Conservation (phyloP, 2,329 filamentous ascomycete genomes). For the Colletotrichum shisoi region DNA sequence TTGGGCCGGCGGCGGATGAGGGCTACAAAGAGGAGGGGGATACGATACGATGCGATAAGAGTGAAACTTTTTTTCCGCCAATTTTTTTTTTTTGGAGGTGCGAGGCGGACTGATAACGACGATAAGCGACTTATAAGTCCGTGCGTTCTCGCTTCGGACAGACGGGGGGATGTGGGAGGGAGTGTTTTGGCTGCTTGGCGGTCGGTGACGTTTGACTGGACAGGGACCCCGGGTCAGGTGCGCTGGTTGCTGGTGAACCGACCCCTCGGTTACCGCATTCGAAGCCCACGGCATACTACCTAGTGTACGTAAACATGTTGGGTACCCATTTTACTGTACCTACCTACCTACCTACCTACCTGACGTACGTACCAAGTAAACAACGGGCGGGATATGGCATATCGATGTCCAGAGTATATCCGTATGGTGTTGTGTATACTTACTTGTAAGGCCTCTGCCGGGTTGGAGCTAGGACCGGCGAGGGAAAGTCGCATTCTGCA, state of each 20-base stretch:
- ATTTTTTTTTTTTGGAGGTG: constrained; percentile 21
- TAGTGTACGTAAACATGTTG: constrained; percentile 33
- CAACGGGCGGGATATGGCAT: too few relatives aligned
- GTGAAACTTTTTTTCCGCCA: neutral
- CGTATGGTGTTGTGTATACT: too few relatives aligned
- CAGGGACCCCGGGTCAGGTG: constrained; percentile 3
- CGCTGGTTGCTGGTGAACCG: constrained; percentile 37
- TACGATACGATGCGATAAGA: too few relatives aligned
- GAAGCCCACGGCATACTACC: constrained; percentile 1
- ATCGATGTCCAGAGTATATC: too few relatives aligned
- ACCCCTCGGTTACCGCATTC: constrained; percentile 20
- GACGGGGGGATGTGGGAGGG: too few relatives aligned
- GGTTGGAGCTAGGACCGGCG: neutral
- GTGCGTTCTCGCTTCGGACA: constrained; percentile 16
- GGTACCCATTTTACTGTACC: neutral
- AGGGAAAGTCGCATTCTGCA: neutral
- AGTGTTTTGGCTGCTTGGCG: constrained; percentile 18
- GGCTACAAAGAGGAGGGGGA: too few relatives aligned
- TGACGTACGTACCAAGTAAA: too few relatives aligned
- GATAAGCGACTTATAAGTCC: neutral
- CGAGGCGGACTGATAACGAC: neutral
- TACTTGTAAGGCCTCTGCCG: too few relatives aligned
- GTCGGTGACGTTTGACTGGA: constrained; percentile 34
- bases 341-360: too few relatives aligned
- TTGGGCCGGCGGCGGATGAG: too few relatives aligned